Evolutionary conservation across 2,329 filamentous ascomycete species (phyloP), one percentile per base, ranked within the genome.

Genomic region (Camptophora hylomeconis): DNA sequence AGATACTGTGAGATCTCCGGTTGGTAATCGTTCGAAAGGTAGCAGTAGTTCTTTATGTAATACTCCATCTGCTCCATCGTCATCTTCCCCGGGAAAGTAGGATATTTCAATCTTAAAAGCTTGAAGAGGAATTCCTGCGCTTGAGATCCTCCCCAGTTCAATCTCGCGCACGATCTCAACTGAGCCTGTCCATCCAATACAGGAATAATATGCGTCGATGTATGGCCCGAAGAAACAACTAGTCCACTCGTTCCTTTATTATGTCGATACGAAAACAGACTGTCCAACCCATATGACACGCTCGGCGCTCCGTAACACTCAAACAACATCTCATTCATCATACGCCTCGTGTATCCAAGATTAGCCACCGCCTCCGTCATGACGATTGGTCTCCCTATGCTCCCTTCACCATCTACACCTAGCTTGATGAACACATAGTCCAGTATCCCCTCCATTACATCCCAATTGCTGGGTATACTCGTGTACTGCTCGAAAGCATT

Each of bases 321-420:
- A 52, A 95, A 98, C 7, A 98, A 63, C 31, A 95, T 87, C 50
- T 98, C 89, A 23, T 81, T 92, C 87, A 95, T 95, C 44, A 81
- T 87, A 60, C 81, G 87, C 42, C 86, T 67, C 25, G 84, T 78
- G 50, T 98, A 98, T 8, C 72, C 74, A 36, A 93, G 54, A 53
- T 95, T 95, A 16, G 86, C 89, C 33, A 95, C 75, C 1, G 89
- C 77, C 56, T 98, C 89, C 0, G 89, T 98, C 76, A 98, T 84
- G 43, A 98, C 77, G 36, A 98, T 72, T 1, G 87, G 86, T 45
- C 84, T 65, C 45, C 87, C 83, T 38, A 98, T 73, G 14, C 69
- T 64, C 6, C 81, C 82, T 26, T 77, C 72, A 3, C 56, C 45
- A 41, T 92, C 83, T 44, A 98, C 68, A 4, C 89, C 89, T 31